A percentile compares a stretch with the other conserved stretches of the same genome.
Evolutionary conservation across 2,329 filamentous ascomycete genomes (phyloP).

Genomic region (Coniochaeta prunicola): DNA sequence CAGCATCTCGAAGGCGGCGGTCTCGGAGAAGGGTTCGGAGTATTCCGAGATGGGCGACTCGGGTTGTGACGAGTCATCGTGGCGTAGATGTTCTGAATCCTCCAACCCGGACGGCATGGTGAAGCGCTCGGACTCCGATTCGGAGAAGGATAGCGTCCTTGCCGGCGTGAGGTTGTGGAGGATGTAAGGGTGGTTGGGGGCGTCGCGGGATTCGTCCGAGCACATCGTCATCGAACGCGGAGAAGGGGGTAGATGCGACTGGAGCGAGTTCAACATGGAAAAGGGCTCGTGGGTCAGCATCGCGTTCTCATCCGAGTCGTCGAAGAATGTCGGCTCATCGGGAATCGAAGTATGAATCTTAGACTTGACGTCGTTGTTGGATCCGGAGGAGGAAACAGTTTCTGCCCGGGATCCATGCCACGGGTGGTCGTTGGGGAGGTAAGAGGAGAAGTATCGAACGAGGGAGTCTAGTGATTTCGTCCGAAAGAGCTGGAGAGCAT

Average conservation of each 20-base stretch:
- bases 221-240: conserved; percentile 44
- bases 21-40: conserved; percentile 35
- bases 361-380: conserved; percentile 29
- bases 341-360: conserved; percentile 12
- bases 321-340: conserved; percentile 30
- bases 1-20: conserved; percentile 8
- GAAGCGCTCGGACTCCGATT: conserved; percentile 37
- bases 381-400: conserved; percentile 28
- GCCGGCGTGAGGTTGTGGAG: conserved; percentile 30
- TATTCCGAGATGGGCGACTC: conserved; percentile 36
- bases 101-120: conserved; percentile 14
- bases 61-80: conserved; percentile 36
- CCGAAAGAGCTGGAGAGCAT: conserved; percentile 51
- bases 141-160: conserved; percentile 45
- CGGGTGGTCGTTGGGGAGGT: conserved; percentile 43
- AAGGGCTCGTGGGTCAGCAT: conserved; percentile 39
- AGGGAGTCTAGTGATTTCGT: conserved; percentile 53
- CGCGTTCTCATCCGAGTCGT: conserved; percentile 30
- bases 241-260: conserved; percentile 32
- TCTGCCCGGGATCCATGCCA: conserved; percentile 25
- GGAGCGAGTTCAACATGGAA: conserved; percentile 19
- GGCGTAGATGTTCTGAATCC: conserved; percentile 13
- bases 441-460: conserved; percentile 52
- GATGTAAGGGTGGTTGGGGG: conserved; percentile 24
- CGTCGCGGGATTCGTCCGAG: conserved; percentile 33